Evolutionary conservation across 805 yeast species (phyloP).

Genomic region (Sugiyamaella chiloensis): DNA sequence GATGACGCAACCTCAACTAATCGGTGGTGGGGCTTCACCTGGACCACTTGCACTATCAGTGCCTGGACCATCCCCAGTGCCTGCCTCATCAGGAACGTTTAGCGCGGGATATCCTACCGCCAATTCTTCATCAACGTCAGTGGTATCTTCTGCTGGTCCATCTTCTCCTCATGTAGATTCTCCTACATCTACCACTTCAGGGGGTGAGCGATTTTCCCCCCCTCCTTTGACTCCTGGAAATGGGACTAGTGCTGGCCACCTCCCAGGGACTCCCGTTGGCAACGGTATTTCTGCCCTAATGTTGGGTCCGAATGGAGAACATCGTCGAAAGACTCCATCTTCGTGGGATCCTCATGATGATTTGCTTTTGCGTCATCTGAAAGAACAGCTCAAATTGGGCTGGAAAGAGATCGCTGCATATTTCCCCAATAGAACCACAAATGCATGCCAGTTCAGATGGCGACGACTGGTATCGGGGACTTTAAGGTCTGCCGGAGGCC

Average conservation of each 20-base stretch:
- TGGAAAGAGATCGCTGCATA: slow-evolving; percentile 86
- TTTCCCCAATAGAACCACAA: slow-evolving; percentile 77
- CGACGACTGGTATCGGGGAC: slow-evolving; percentile 56
- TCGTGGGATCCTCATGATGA: slow-evolving; percentile 84
- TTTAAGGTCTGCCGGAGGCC: slow-evolving; percentile 27
- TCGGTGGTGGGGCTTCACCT: too few relatives aligned
- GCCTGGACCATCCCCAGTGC: too few relatives aligned
- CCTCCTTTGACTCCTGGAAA: neutral
- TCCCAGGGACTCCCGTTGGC: neutral
- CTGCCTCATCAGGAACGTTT: too few relatives aligned
- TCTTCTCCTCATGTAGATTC: neutral
- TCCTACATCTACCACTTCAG: neutral
- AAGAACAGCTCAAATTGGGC: slow-evolving; percentile 79
- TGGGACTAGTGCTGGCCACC: neutral
- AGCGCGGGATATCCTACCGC: neutral
- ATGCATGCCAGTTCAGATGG: slow-evolving; percentile 90
- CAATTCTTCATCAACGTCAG: neutral
- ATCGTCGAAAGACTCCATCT: slow-evolving; percentile 40
- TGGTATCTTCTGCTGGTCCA: neutral
- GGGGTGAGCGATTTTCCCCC: neutral
- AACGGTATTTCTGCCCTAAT: neutral
- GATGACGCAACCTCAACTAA: too few relatives aligned
- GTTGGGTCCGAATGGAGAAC: slow-evolving; percentile 7
- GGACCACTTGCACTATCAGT: too few relatives aligned
- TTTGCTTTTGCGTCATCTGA: slow-evolving; percentile 63